Percentiles rank a stretch among this genome's conserved stretches.
phyloP scores from a whole-genome alignment of 1,284 basidiomycete species.

The Heterobasidion parviporum region DNA sequence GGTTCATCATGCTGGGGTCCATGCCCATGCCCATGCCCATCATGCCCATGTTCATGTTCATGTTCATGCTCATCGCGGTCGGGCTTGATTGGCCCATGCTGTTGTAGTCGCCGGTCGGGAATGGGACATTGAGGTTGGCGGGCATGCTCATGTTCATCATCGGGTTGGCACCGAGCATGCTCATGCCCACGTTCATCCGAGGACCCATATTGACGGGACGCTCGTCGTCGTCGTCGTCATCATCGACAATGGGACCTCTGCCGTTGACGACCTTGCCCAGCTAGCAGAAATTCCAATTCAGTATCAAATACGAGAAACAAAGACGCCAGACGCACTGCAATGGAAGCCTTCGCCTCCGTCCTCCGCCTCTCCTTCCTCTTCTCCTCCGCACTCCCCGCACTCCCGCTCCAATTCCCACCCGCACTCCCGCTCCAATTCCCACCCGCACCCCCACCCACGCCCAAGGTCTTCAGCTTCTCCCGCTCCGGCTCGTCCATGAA shows the following conservation, averaged over 20 bases:
- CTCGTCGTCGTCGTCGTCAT: constrained; percentile 47
- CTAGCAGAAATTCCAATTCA: constrained; percentile 25
- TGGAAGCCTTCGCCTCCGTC: constrained; percentile 68
- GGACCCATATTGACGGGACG: constrained; percentile 26
- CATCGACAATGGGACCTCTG: constrained; percentile 48
- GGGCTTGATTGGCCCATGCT: background rate
- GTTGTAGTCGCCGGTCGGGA: background rate
- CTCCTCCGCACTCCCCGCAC: constrained; percentile 31
- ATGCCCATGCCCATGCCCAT: background rate
- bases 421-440: constrained; percentile 21
- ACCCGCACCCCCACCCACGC: constrained; percentile 20
- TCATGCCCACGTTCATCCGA: constrained; percentile 12
- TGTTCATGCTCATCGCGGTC: background rate
- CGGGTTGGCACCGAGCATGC: constrained; percentile 14
- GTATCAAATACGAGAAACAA: constrained; percentile 4
- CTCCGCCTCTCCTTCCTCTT: constrained; percentile 59
- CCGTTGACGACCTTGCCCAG: constrained; percentile 77
- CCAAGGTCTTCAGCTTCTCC: constrained; percentile 5
- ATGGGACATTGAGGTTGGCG: background rate
- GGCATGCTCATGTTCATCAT: constrained; percentile 2
- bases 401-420: constrained; percentile 21
- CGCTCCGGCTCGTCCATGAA: constrained; percentile 33
- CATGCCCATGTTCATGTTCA: constrained; percentile 4
- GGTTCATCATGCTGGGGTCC: constrained; percentile 22
- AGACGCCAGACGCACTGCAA: constrained; percentile 48